Base-by-base conservation (phyloP, 768 basidiomycete genomes). In the Pleurotus tuoliensis region DNA sequence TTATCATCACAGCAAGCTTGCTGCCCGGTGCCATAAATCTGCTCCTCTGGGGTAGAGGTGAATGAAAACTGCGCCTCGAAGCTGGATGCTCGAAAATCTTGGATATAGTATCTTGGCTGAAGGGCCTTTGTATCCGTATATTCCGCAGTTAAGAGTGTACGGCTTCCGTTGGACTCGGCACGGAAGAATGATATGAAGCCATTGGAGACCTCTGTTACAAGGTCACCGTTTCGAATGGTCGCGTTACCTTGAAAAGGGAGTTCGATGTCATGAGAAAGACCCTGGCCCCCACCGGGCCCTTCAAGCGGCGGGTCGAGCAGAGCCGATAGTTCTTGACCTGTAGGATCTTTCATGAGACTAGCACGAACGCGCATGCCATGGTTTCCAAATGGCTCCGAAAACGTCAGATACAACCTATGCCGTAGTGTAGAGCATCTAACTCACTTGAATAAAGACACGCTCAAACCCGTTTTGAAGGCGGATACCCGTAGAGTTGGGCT, bases 1-100 rank as follows among this genome's bases (percentile, higher is more conserved):
- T 72, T 61, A 48, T 73, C 72, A 12, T 65, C 68, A 58, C 72
- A 73, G 56, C 72, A 73, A 8, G 71, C 66, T 44, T 73, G 73
- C 58, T 74, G 71, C 2, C 73, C 73, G 5, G 64, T 60, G 3
- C 72, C 73, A 59, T 68, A 73, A 55, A 74, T 68, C 56, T 70
- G 69, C 47, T 74, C 73, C 22, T 69, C 65, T 12, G 69, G 66
- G 56, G 67, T 63, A 4, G 69, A 62, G 11, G 63, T 61, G 58
- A 73, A 73, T 15, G 66, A 61, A 60, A 72, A 73, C 37, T 68
- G 58, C 22, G 69, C 69, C 16, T 64, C 55, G 55, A 72, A 74
- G 47, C 64, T 69, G 24, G 63, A 65, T 4, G 68, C 56, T 11
- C 64, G 64, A 52, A 70, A 70, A 51, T 72, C 68, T 52, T 72